Conservation (phyloP, 1,284 basidiomycete genomes). For the Fomitopsis betulina region DNA sequence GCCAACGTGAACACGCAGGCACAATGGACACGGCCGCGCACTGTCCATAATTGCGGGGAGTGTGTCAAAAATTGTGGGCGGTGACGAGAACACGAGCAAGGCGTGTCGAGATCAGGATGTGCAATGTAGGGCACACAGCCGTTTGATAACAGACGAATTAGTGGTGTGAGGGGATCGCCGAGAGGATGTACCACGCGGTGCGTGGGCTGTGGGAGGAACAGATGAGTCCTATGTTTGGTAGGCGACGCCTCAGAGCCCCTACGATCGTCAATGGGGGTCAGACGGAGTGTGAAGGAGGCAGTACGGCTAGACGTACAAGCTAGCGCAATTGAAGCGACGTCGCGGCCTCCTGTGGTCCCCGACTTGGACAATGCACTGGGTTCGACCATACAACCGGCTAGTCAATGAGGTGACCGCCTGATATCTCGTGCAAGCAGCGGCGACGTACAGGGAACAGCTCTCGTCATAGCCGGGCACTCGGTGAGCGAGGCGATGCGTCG, state of each 20-base stretch:
- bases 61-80: no score
- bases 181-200: neutral
- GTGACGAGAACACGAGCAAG: no score
- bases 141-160: neutral
- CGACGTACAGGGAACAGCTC: neutral
- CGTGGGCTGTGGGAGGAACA: neutral
- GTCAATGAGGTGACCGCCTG: no score
- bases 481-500: neutral
- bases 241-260: neutral
- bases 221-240: neutral
- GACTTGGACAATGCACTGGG: neutral
- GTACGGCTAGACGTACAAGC: neutral
- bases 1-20: no score
- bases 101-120: no score
- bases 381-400: neutral
- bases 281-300: neutral
- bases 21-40: no score
- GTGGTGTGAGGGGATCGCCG: neutral
- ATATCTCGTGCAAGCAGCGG: neutral
- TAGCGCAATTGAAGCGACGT: neutral
- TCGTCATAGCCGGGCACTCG: neutral
- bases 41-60: no score
- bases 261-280: neutral
- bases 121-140: neutral
- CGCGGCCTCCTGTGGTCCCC: neutral